Base-by-base conservation (phyloP, 805 yeast genomes). In the Candida glaebosa region DNA sequence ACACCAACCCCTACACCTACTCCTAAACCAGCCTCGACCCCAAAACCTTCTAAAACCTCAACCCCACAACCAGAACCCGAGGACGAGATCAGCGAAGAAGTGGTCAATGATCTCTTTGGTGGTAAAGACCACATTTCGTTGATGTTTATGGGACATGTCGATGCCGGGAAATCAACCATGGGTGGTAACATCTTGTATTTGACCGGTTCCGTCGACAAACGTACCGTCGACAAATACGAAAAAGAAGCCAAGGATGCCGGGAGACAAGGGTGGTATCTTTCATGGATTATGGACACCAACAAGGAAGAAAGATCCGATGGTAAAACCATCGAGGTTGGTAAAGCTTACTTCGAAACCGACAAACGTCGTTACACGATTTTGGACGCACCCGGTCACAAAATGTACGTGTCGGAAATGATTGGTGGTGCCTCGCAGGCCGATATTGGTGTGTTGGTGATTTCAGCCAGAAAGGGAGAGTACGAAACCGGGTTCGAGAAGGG, bases 381-480 rank as follows among this genome's bases (percentile, higher is more conserved):
- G 64, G 99, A 93, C 67, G 99, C 99, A 6, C 99, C 99, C 51
- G 99, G 99, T 39, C 99, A 93, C 76, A 93, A 93, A 73, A 85
- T 93, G 88, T 93, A 93, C 63, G 97, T 93, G 49, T 88, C 97
- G 42, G 95, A 89, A 67, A 93, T 93, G 99, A 93, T 93, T 75
- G 98, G 98, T 57, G 99, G 99, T 67, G 99, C 99, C 15, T 90
- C 98, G 35, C 99, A 93, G 73, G 99, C 99, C 26, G 99, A 93
- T 71, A 93, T 91, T 44, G 99, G 99, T 71, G 81, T 93, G 51
- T 78, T 93, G 58, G 99, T 93, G 38, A 93, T 93, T 54, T 87
- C 96, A 49, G 98, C 98, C 36, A 86, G 99, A 77, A 89, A 90
- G 69, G 99, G 99, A 71, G 99, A 93, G 67, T 93, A 93, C 69